Evolutionary conservation across 116 monocot species (phyloP), one percentile per base, ranked within the genome.

Genomic region (Iris pallida): DNA sequence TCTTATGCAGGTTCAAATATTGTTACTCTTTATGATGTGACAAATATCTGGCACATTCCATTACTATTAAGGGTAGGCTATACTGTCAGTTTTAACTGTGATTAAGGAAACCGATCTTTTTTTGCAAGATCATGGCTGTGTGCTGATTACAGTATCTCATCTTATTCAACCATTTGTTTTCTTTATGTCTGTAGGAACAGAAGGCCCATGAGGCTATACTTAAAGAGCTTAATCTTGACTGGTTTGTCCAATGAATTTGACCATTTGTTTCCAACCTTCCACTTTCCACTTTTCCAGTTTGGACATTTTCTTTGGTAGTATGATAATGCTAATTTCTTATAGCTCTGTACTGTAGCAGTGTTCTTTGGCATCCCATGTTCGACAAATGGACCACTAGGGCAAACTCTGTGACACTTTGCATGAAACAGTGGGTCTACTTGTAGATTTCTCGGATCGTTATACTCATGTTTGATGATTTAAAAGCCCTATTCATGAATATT

Each of bases 31-130:
- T 74, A 86, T 78, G 91, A 95, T 81, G 91, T 95, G 70, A 57
- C 91, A 59, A 95, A 95, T 73, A 89, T 88, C 48, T 95, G 91
- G 91, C 86, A 78, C 63, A 82, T 95, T 64, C 95, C 91, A 68
- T 78, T 88, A 41, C 69, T 95, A 10, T 68, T 95, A 66, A 83
- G 76, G 78, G 95, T 90, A 78, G 0, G 77, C n/a, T n/a, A 47
- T n/a, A 55, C 56, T 16, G 49, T 7, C 47, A 18, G 41, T 20
- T 48, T 20, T 52, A 55, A 17, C 5, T 55, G 42, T 5, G 6
- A 16, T 15, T 2, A 15, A n/a, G 51, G 20, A 71, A 42, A 6
- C 20, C 17, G 7, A 19, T 61, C 53, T 53, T 57, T 16, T 48
- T 61, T 71, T 61, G 8, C 16, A 16, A 63, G 7, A 19, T 72